phyloP scores from a whole-genome alignment of 1,139 yeast species.

The Casaregolazyma lundiana region DNA sequence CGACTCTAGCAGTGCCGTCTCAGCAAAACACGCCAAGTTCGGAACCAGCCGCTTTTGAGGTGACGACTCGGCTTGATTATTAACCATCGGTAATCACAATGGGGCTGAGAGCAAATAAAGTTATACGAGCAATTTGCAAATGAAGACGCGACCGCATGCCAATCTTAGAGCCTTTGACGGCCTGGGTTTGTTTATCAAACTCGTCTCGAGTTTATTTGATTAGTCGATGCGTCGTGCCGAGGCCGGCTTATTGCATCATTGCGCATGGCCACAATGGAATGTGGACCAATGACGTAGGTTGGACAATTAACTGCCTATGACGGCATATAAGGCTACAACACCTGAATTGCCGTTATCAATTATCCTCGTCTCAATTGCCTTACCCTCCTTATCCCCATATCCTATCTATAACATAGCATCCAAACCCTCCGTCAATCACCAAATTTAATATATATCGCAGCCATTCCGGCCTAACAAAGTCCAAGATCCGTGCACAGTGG shows the following conservation, averaged over 20 bases:
- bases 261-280: too few species aligned
- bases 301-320: too few species aligned
- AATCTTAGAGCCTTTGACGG: too few species aligned
- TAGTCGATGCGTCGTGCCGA: not conserved
- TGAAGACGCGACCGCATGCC: too few species aligned
- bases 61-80: not conserved
- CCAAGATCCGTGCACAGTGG: constrained; percentile 29
- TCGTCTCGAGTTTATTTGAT: not conserved
- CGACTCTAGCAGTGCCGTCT: too few species aligned
- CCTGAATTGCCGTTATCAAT: too few species aligned
- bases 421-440: constrained; percentile 34
- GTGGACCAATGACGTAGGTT: too few species aligned
- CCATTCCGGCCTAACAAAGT: constrained; percentile 28
- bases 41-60: not conserved
- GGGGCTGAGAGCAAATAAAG: not conserved
- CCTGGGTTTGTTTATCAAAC: too few species aligned
- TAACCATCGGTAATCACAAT: too few species aligned
- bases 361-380: too few species aligned
- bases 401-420: constrained; percentile 31
- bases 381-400: constrained; percentile 28
- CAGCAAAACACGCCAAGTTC: not conserved
- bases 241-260: not conserved
- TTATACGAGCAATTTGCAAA: too few species aligned
- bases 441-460: constrained; percentile 27
- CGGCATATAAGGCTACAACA: too few species aligned